Evolutionary conservation across 805 yeast species (phyloP).

Genomic region (Millerago galiae): DNA sequence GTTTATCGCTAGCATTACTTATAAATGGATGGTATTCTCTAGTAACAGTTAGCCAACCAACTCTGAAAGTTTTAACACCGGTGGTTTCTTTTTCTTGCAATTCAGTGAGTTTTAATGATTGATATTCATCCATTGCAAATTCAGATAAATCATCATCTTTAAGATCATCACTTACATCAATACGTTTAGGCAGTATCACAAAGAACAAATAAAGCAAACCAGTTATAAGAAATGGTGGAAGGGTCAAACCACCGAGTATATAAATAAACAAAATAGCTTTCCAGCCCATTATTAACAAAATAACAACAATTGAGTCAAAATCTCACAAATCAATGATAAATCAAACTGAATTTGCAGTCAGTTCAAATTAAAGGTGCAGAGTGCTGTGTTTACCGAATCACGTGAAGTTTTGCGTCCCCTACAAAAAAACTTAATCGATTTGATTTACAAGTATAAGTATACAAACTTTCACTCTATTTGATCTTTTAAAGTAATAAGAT

Average conservation of each 20-base stretch:
- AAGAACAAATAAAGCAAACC: slow-evolving; percentile 34
- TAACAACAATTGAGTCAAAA: too few relatives aligned
- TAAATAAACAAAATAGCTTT: slow-evolving; percentile 36
- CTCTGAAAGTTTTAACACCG: slow-evolving; percentile 57
- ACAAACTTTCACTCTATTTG: not conserved
- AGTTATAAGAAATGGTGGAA: slow-evolving; percentile 53
- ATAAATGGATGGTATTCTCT: slow-evolving; percentile 57
- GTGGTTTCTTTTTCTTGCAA: slow-evolving; percentile 52
- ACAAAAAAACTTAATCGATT: too few relatives aligned
- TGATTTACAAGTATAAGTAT: too few relatives aligned
- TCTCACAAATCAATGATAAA: too few relatives aligned
- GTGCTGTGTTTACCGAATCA: not conserved
- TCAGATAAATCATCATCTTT: slow-evolving; percentile 20
- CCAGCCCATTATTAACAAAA: slow-evolving; percentile 11
- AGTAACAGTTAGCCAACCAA: slow-evolving; percentile 85
- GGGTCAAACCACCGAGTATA: slow-evolving; percentile 75
- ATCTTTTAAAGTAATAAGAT: slow-evolving; percentile 5
- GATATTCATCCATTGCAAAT: slow-evolving; percentile 23
- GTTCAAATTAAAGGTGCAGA: not conserved
- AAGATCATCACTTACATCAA: slow-evolving; percentile 16
- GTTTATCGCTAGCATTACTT: slow-evolving; percentile 31
- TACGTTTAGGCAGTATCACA: slow-evolving; percentile 20
- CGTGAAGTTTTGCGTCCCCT: too few relatives aligned
- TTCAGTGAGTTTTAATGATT: slow-evolving; percentile 50
- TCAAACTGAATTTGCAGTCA: too few relatives aligned